Base-by-base conservation (phyloP, 148 eudicot genomes). In the Fagopyrum esculentum region DNA sequence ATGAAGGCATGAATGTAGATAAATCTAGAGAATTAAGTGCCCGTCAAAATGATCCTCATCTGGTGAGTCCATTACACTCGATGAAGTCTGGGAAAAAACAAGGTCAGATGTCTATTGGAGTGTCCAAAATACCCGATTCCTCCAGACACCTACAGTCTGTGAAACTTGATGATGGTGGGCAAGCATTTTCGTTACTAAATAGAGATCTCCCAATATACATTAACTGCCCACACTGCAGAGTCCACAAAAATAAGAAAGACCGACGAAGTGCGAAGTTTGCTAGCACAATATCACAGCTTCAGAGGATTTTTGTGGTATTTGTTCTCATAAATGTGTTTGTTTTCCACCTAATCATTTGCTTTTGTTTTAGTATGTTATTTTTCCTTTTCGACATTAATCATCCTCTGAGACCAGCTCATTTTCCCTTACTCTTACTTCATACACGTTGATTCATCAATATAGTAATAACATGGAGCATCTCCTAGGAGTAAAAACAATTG, bases 221-320 rank as follows among this genome's bases (percentile, higher is more conserved):
- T 81, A 84, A 87, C 76, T 94, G 98, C 79, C 92, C 93, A 9
- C 90, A 88, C 73, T 94, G 98, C 78, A 81, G 78, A 75, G 72
- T 80, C 80, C 85, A 84, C 8, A 89, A 86, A 78, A 83, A 74
- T 77, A 87, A 84, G 81, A 84, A 82, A 77, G 93, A 94, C 78
- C 71, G 74, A 45, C 78, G 85, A 72, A 84, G 78, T 73, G 71
- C 78, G 71, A 92, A 87, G 76, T 90, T 88, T 85, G 96, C 98
- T 47, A 86, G 93, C 78, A 76, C 92, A 45, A 79, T 89, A 80
- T 94, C 98, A 50, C 98, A 94, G 85, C 89, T 94, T 66, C 96
- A 88, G 82, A 89, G 98, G 83, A 91, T 94, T 59, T 91, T 94
- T 82, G 84, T 91, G 96, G 98, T 94, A 91, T 56, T 30, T 82